These are phyloP conservation scores for Bassia scoparia DNA, from an alignment of 148 eudicot genomes.

Conservation along the genomic window DNA sequence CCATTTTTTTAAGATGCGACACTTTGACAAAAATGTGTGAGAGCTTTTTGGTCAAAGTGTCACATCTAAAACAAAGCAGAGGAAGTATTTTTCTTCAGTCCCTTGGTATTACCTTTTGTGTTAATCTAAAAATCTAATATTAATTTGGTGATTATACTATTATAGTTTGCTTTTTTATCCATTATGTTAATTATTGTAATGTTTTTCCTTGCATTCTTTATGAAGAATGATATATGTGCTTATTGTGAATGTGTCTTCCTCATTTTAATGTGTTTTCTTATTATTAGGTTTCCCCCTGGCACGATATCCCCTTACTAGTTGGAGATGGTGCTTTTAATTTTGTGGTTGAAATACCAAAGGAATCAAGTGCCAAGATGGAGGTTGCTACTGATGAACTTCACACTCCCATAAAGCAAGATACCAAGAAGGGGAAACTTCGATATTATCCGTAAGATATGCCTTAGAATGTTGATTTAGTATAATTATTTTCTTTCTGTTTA, in stretches of 20 bases:
- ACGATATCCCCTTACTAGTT: slow-evolving; percentile 76
- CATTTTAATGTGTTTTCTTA: not conserved
- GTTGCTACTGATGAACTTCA: slow-evolving; percentile 89
- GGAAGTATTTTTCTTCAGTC: too few relatives aligned
- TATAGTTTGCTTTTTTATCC: too few relatives aligned
- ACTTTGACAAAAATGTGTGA: too few relatives aligned
- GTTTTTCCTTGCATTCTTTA: not conserved
- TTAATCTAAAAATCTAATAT: too few relatives aligned
- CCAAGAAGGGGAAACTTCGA: slow-evolving; percentile 94
- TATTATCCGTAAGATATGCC: slow-evolving; percentile 77
- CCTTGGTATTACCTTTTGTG: too few relatives aligned
- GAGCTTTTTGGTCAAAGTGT: too few relatives aligned
- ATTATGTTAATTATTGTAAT: too few relatives aligned
- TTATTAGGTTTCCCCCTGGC: slow-evolving; percentile 93
- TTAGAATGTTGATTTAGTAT: not conserved
- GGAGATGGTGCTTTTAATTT: slow-evolving; percentile 87
- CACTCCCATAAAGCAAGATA: slow-evolving; percentile 94
- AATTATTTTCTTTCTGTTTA: not conserved
- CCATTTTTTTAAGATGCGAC: too few relatives aligned
- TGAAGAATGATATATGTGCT: not conserved
- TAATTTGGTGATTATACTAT: too few relatives aligned
- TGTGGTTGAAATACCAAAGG: slow-evolving; percentile 94
- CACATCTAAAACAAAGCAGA: too few relatives aligned
- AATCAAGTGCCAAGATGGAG: slow-evolving; percentile 97
- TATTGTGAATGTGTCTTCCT: not conserved